Evolutionary conservation across 805 yeast species (phyloP), one percentile per base, ranked within the genome.

Genomic region (Geotrichum ghanense): DNA sequence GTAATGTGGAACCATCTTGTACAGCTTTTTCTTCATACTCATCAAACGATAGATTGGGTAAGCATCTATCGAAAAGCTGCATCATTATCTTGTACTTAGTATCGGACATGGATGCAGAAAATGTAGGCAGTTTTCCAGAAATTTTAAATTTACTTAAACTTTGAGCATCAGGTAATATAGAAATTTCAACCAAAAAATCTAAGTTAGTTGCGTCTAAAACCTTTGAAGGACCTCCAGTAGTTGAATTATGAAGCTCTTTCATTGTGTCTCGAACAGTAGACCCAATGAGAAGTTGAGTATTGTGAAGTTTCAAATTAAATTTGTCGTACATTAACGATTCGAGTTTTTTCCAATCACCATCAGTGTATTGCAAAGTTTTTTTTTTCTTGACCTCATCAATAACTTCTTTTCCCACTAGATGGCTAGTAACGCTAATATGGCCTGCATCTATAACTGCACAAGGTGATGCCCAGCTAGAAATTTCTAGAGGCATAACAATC

Each of bases 371-470:
- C 21, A 64, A 62, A n/a, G 73, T 67, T 57, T 84, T 77, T 22
- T 78, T 69, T 25, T 60, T 56, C 57, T 80, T 85, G 42, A 88
- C 76, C 48, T 79, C 79, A 44, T 80, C 79, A 22, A 88, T 73
- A 42, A 76, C 77, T 2, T 75, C 72, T 52, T 77, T 78, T 42
- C 83, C 84, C 2, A 80, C 92, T 37, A 90, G 71, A 55, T 89
- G 92, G 59, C 95, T 85, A 1, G 70, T 65, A 14, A 92, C 78
- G 52, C 87, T 80, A 21, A 94, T 81, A 62, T 90, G 96, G 58
- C 99, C 99, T 5, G 97, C 96, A 70, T 92, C 97, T 46, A 92
- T 71, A 17, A 92, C 77, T 2, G 89, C 85, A 53, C 95, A 95
- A 0, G 97, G 94, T 0, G 97, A 79, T 37, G 81, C 72, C 79